phyloP scores from a whole-genome alignment of 805 yeast genomes.

The Maudiozyma serrabonitensis region DNA sequence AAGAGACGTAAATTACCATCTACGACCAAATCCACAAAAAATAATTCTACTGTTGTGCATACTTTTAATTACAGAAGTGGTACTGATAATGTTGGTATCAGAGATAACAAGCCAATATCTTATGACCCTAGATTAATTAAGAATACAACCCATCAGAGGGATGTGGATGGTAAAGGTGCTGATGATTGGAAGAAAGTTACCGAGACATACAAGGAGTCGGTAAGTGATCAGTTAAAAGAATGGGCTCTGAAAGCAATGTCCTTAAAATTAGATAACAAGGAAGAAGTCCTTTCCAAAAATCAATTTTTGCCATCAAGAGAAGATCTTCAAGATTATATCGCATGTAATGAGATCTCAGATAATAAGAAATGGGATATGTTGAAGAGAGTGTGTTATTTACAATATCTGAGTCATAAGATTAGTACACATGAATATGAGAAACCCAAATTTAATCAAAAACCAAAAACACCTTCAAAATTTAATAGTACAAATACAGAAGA shows the following conservation, averaged over 20 bases:
- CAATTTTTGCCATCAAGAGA: constrained; percentile 46
- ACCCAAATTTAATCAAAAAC: constrained; percentile 4
- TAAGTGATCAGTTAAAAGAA: constrained; percentile 44
- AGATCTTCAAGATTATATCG: constrained; percentile 47
- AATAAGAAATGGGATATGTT: constrained; percentile 61
- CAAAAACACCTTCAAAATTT: neutral
- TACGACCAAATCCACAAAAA: neutral
- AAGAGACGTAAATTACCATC: neutral
- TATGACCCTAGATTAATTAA: constrained; percentile 73
- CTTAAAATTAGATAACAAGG: constrained; percentile 25
- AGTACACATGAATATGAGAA: constrained; percentile 21
- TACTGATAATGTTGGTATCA: constrained; percentile 70
- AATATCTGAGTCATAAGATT: constrained; percentile 50
- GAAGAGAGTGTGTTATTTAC: constrained; percentile 61
- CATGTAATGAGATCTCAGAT: constrained; percentile 37
- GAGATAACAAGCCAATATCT: constrained; percentile 74
- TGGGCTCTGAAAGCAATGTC: constrained; percentile 42
- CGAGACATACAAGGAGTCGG: constrained; percentile 42
- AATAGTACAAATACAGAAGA: neutral
- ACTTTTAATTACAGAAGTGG: constrained; percentile 89
- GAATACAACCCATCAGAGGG: constrained; percentile 52
- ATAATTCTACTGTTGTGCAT: constrained; percentile 14
- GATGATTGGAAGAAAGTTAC: constrained; percentile 49
- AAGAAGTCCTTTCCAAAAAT: constrained; percentile 16
- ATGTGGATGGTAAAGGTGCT: constrained; percentile 66